These are phyloP conservation scores for Beta corolliflora DNA, from an alignment of 179 eudicot species.

Conservation along the genomic window DNA sequence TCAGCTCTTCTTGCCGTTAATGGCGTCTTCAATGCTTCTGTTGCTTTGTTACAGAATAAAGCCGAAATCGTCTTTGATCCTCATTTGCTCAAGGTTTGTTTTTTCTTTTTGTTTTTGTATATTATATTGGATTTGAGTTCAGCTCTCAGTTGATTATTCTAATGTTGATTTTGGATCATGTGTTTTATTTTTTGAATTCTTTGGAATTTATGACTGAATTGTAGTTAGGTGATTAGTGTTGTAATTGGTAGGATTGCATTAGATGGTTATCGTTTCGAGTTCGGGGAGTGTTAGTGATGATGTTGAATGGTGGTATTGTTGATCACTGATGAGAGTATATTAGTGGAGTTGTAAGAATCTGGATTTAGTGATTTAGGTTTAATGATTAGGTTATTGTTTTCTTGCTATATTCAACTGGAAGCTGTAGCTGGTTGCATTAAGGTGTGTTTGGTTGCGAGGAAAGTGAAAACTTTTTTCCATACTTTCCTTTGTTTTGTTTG, in stretches of 20 bases:
- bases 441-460: no score
- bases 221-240: background rate
- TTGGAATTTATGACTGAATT: background rate
- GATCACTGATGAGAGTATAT: background rate
- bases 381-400: background rate
- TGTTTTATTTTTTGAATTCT: background rate
- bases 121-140: background rate
- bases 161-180: no score
- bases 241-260: background rate
- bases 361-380: background rate
- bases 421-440: background rate
- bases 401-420: background rate
- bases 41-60: constrained; percentile 84
- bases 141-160: no score
- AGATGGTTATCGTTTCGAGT: no score
- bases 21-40: constrained; percentile 76
- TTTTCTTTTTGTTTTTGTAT: background rate
- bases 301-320: background rate
- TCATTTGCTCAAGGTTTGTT: constrained; percentile 51
- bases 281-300: background rate
- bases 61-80: constrained; percentile 73
- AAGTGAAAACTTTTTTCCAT: no score
- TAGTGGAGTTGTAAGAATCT: background rate
- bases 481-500: no score
- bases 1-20: constrained; percentile 57